Conservation (phyloP, 2,329 filamentous ascomycete species). For the Fusarium sp. region DNA sequence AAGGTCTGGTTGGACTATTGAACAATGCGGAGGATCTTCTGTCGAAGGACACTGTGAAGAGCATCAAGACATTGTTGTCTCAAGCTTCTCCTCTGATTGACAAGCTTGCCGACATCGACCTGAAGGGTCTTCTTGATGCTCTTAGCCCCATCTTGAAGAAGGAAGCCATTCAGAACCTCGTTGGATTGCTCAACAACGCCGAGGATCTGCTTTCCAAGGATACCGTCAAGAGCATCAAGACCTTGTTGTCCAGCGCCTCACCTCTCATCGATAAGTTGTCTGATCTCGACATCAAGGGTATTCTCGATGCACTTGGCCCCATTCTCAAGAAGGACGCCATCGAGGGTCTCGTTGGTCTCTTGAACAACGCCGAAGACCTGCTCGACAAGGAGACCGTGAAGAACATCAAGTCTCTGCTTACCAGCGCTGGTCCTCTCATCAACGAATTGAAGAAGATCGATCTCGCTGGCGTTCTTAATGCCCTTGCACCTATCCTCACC, state of each 20-base stretch:
- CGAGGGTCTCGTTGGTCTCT: constrained; percentile 39
- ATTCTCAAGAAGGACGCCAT: constrained; percentile 42
- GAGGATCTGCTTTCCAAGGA: constrained; percentile 36
- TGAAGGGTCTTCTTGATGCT: constrained; percentile 44
- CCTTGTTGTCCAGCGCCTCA: constrained; percentile 28
- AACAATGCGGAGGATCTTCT: constrained; percentile 40
- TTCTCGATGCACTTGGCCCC: constrained; percentile 41
- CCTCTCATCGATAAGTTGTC: constrained; percentile 41
- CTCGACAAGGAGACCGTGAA: constrained; percentile 36
- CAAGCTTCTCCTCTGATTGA: constrained; percentile 26
- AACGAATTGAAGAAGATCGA: constrained; percentile 47
- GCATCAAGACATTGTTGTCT: constrained; percentile 29
- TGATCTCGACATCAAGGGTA: constrained; percentile 48
- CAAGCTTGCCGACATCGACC: constrained; percentile 46
- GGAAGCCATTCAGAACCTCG: constrained; percentile 43
- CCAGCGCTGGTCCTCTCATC: constrained; percentile 45
- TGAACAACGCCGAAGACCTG: constrained; percentile 40
- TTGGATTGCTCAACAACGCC: constrained; percentile 46
- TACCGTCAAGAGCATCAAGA: constrained; percentile 31
- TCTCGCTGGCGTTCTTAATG: constrained; percentile 45
- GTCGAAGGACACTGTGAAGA: constrained; percentile 30
- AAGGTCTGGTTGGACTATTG: constrained; percentile 41
- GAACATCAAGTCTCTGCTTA: constrained; percentile 39
- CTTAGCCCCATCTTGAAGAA: constrained; percentile 48
- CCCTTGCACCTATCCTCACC: constrained; percentile 40